Conservation (phyloP, 257 asterid genomes). For the Datura wrightii region DNA sequence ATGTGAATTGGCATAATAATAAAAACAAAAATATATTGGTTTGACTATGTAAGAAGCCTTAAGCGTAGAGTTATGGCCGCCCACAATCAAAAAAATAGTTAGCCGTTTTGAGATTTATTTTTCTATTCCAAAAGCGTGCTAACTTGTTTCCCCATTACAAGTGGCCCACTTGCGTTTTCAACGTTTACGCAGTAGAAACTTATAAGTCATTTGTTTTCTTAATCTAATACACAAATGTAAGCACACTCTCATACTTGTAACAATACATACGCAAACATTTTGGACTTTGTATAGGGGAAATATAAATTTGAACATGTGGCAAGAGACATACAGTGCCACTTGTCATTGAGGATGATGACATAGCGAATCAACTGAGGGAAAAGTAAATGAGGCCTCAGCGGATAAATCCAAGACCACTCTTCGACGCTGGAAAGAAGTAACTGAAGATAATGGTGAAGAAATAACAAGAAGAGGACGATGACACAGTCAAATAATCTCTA, state of each 20-base stretch:
- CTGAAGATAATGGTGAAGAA: too few relatives aligned
- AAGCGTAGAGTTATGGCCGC: slow-evolving; percentile 20
- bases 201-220: not conserved
- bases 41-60: not conserved
- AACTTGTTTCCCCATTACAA: slow-evolving; percentile 8
- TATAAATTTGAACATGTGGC: too few relatives aligned
- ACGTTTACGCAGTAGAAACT: not conserved
- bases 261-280: not conserved
- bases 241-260: not conserved
- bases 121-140: slow-evolving; percentile 20
- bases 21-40: not conserved
- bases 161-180: not conserved
- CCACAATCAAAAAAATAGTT: slow-evolving; percentile 13
- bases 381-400: too few relatives aligned
- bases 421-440: too few relatives aligned
- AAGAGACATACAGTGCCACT: too few relatives aligned
- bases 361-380: too few relatives aligned
- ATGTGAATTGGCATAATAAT: slow-evolving; percentile 12
- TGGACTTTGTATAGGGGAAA: not conserved
- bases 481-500: too few relatives aligned
- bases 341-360: too few relatives aligned
- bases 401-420: too few relatives aligned
- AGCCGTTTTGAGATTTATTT: not conserved
- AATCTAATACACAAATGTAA: slow-evolving; percentile 28
- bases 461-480: too few relatives aligned